Conservation (phyloP, 495 filamentous ascomycete genomes). For the Hypoxylon fuscum region DNA sequence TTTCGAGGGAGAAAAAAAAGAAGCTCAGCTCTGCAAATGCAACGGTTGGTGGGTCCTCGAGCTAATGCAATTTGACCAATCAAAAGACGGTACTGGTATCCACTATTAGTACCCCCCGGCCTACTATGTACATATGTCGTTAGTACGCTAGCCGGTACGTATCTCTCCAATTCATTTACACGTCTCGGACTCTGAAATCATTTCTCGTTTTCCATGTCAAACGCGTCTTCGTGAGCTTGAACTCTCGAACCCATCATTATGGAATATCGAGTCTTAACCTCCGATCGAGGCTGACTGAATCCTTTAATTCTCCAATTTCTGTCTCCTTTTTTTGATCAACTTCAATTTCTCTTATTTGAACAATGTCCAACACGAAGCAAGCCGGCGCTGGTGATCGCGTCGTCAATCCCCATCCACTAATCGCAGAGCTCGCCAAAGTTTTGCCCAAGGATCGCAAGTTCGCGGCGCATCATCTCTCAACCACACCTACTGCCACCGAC, state of each 20-base stretch:
- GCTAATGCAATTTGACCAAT: constrained; percentile 24
- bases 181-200: no score
- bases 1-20: constrained; percentile 7
- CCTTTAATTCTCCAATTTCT: no score
- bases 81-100: neutral
- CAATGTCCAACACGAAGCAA: constrained; percentile 40
- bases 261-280: neutral
- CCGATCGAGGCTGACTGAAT: constrained; percentile 11
- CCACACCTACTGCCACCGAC: constrained; percentile 74
- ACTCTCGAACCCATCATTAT: constrained; percentile 1
- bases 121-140: no score
- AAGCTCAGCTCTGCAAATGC: neutral
- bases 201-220: constrained; percentile 3
- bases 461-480: constrained; percentile 86
- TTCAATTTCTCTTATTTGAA: constrained; percentile 1
- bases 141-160: no score
- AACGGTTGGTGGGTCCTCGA: constrained; percentile 17
- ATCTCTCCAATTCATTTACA: no score
- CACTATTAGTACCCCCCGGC: no score
- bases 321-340: neutral
- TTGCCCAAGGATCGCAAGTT: constrained; percentile 77
- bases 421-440: constrained; percentile 67
- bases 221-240: constrained; percentile 6
- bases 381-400: constrained; percentile 36
- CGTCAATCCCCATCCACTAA: constrained; percentile 44